Base-by-base conservation (phyloP, 768 basidiomycete genomes). In the Gymnopilus dilepis region DNA sequence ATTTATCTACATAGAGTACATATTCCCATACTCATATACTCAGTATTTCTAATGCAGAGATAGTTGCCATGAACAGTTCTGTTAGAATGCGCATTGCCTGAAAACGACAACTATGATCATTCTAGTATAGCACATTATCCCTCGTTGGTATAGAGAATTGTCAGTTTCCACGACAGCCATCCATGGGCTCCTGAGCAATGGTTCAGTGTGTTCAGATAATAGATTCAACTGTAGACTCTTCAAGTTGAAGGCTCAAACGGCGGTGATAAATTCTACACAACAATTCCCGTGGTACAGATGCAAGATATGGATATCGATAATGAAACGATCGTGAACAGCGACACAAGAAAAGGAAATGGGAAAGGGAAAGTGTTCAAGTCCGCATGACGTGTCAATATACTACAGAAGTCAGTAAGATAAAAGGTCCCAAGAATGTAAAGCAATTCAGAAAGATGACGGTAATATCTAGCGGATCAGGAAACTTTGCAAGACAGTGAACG, bases 401-500 rank as follows among this genome's bases (percentile, higher is more conserved):
- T 30, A 31, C 15, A 50, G 28, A 50, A 17, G 28, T n/a, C 15
- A 30, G 43, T 47, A 26, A 52, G 19, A 52, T 33, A 37, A 4
- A 19, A n/a, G n/a, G n/a, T 54, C 19, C 52, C 24, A 38, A 24
- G 52, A 38, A 37, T 1, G 26, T n/a, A n/a, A 34, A 50, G 21
- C 30, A 38, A 51, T 52, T 41, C 28, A 41, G 42, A 28, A 31
- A 42, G 31, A 57, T 17, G 55, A 28, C 19, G n/a, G 22, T 6
- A 12, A 33, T 50, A 50, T 63, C 60, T 67, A 93, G 59, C 88
- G 84, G 68, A 94, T 93, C 70, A 89, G 78, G 73, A 88, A 88
- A 70, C 88, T 92, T 62, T 89, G 86, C n/a, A 84, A 69, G 19
- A 94, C 81, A 3, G 88, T 85, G 13, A 88, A 56, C 24, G 76